A percentile compares a stretch with the other conserved stretches of the same genome.
Conservation (phyloP, 2,329 filamentous ascomycete genomes). For the Cercospora beticola region DNA sequence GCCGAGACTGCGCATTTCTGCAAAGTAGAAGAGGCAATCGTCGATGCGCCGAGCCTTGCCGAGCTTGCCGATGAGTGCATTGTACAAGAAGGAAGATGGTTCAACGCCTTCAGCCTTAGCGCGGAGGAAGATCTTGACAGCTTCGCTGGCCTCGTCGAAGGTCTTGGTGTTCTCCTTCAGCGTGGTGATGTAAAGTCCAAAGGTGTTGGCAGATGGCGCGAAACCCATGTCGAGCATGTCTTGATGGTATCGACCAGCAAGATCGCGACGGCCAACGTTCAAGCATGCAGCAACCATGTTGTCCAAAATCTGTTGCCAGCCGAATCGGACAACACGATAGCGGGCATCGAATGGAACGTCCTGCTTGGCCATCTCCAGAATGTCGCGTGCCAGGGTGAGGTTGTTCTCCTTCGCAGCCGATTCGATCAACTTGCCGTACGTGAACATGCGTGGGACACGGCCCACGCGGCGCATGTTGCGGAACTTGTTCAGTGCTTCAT, state of each 20-base stretch:
- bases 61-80: conserved; percentile 95
- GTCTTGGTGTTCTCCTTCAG: conserved; percentile 96
- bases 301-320: conserved; percentile 94
- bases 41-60: conserved; percentile 97
- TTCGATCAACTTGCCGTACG: conserved; percentile 91
- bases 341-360: conserved; percentile 84
- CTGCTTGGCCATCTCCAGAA: conserved; percentile 81
- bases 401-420: conserved; percentile 85
- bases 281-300: conserved; percentile 94
- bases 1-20: conserved; percentile 89
- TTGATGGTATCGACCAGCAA: conserved; percentile 85
- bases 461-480: conserved; percentile 91
- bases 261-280: conserved; percentile 72
- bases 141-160: conserved; percentile 95
- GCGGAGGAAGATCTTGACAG: conserved; percentile 94
- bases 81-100: conserved; percentile 96
- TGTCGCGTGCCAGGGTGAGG: conserved; percentile 77
- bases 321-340: conserved; percentile 85
- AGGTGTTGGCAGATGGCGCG: conserved; percentile 93
- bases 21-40: conserved; percentile 96
- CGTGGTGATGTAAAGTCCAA: conserved; percentile 98
- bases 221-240: conserved; percentile 88
- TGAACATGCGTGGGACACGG: conserved; percentile 91
- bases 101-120: conserved; percentile 92
- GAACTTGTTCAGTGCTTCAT: conserved; percentile 78